These are phyloP conservation scores for Monilinia polystroma DNA, from an alignment of 2,329 filamentous ascomycete genomes.

Conservation along the genomic window DNA sequence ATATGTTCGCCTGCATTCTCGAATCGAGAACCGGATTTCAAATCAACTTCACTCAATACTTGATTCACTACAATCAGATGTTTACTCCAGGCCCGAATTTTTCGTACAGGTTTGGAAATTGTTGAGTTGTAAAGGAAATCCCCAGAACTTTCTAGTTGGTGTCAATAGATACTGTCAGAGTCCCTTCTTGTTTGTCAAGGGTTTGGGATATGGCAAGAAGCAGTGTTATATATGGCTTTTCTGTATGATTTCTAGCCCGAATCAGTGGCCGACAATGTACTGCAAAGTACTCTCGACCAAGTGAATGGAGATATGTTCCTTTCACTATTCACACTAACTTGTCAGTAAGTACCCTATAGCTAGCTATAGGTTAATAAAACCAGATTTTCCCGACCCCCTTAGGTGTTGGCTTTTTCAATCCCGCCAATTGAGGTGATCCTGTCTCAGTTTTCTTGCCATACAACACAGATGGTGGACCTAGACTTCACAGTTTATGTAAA, in stretches of 20 bases:
- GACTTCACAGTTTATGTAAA: neutral
- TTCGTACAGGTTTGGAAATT: neutral
- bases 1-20: neutral
- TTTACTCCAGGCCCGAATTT: neutral
- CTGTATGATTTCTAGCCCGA: neutral
- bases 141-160: neutral
- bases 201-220: neutral
- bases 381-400: neutral
- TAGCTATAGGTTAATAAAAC: neutral
- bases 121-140: too few relatives aligned
- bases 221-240: too few relatives aligned
- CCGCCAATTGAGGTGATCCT: neutral
- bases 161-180: neutral
- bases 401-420: neutral
- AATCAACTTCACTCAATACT: slow-evolving; percentile 5
- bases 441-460: neutral
- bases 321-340: neutral
- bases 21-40: slow-evolving; percentile 5
- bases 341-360: neutral
- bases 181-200: neutral
- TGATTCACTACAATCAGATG: neutral
- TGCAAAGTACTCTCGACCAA: neutral
- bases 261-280: neutral
- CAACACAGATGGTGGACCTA: neutral
- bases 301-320: neutral